These are phyloP conservation scores for Jamesozyma gamospora DNA, from an alignment of 805 yeast genomes.

Conservation along the genomic window DNA sequence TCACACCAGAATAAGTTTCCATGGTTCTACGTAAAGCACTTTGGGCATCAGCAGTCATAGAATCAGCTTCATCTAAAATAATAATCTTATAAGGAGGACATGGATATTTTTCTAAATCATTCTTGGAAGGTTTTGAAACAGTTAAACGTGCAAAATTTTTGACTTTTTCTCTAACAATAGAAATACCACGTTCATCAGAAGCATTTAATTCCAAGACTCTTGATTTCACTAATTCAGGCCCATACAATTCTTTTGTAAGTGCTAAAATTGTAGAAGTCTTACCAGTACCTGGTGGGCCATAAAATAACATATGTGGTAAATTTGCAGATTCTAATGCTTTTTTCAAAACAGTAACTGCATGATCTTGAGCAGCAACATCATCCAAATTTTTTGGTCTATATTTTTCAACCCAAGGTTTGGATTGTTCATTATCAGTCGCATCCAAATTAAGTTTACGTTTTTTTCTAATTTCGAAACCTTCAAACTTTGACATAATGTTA, in stretches of 20 bases:
- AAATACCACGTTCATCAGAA: slow-evolving; percentile 84
- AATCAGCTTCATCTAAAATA: slow-evolving; percentile 90
- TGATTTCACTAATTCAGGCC: slow-evolving; percentile 54
- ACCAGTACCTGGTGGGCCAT: slow-evolving; percentile 93
- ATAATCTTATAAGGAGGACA: slow-evolving; percentile 95
- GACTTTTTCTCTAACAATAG: slow-evolving; percentile 76
- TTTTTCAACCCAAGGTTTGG: slow-evolving; percentile 88
- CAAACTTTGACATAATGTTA: slow-evolving; percentile 11
- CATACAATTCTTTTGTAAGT: slow-evolving; percentile 68
- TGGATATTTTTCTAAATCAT: slow-evolving; percentile 66
- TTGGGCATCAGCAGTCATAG: slow-evolving; percentile 96
- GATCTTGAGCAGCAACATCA: slow-evolving; percentile 87
- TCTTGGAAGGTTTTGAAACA: slow-evolving; percentile 67
- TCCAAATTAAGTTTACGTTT: slow-evolving; percentile 19
- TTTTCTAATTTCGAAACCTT: slow-evolving; percentile 19
- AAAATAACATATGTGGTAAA: slow-evolving; percentile 83
- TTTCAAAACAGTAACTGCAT: slow-evolving; percentile 74
- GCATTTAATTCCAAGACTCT: slow-evolving; percentile 81
- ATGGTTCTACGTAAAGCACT: slow-evolving; percentile 88
- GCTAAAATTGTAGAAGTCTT: slow-evolving; percentile 84
- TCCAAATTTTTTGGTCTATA: slow-evolving; percentile 81
- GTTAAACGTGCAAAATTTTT: slow-evolving; percentile 80
- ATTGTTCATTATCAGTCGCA: slow-evolving; percentile 14
- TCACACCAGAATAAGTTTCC: slow-evolving; percentile 82
- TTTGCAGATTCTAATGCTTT: slow-evolving; percentile 72